Evolutionary conservation across 2,329 filamentous ascomycete genomes (phyloP).

Genomic region (Colletotrichum theobromicola): DNA sequence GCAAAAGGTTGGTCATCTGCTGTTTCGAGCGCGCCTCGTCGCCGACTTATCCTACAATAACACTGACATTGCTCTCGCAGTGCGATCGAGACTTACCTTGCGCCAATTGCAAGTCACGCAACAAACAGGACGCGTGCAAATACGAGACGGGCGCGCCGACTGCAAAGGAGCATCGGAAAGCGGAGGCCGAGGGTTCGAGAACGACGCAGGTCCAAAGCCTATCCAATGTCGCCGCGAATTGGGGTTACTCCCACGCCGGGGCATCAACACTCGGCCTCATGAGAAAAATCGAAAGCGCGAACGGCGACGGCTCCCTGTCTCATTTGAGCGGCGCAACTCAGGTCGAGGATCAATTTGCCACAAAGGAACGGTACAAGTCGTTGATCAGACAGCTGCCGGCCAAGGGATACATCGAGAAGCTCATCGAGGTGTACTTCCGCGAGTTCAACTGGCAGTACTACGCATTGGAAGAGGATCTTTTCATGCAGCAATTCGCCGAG

Average conservation of each 20-base stretch:
- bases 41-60: not conserved
- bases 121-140: constrained; percentile 59
- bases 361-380: constrained; percentile 63
- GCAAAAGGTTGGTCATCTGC: constrained; percentile 49
- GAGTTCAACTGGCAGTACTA: constrained; percentile 67
- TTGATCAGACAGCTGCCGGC: constrained; percentile 63
- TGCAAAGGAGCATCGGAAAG: constrained; percentile 38
- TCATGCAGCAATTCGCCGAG: constrained; percentile 53
- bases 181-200: constrained; percentile 25
- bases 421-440: constrained; percentile 59
- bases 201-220: constrained; percentile 34
- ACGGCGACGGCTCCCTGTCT: constrained; percentile 36
- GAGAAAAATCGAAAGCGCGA: constrained; percentile 56
- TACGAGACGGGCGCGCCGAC: constrained; percentile 60
- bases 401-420: constrained; percentile 57
- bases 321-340: constrained; percentile 31
- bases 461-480: constrained; percentile 57
- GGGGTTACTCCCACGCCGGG: constrained; percentile 58
- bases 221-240: constrained; percentile 49
- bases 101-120: constrained; percentile 62
- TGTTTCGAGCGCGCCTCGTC: not conserved
- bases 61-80: constrained; percentile 32
- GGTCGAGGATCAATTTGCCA: constrained; percentile 40
- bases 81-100: constrained; percentile 66
- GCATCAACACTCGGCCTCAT: constrained; percentile 61